Evolutionary conservation across 2,329 filamentous ascomycete species (phyloP).

Genomic region (Trichoderma simmonsii): DNA sequence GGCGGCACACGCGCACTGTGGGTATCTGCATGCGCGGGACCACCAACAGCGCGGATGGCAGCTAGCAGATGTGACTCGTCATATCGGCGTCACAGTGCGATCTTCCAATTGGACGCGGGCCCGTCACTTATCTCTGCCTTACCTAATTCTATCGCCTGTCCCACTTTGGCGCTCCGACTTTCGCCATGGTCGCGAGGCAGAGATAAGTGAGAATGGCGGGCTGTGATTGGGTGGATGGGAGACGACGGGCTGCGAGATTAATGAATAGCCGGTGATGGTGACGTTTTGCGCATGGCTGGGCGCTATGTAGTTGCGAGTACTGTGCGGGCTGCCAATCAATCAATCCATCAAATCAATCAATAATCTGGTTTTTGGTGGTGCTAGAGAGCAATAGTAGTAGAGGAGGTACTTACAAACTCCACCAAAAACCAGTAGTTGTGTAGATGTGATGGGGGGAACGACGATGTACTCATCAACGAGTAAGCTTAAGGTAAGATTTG

Average conservation of each 20-base stretch:
- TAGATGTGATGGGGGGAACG: no score
- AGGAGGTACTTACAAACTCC: not conserved
- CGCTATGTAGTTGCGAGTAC: not conserved
- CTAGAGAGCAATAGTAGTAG: no score
- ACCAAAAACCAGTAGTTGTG: not conserved
- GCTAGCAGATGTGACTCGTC: slow-evolving; percentile 15
- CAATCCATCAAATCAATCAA: no score
- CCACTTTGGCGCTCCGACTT: slow-evolving; percentile 8
- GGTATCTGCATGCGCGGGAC: slow-evolving; percentile 1
- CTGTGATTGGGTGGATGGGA: not conserved
- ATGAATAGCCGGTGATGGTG: slow-evolving; percentile 1
- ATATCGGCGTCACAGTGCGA: slow-evolving; percentile 9
- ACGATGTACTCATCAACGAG: no score
- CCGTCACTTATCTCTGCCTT: slow-evolving; percentile 15
- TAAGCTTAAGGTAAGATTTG: not conserved
- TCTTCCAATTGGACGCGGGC: slow-evolving; percentile 11
- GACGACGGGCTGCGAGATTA: slow-evolving; percentile 10
- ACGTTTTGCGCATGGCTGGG: not conserved
- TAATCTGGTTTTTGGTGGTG: no score
- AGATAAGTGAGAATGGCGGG: slow-evolving; percentile 5
- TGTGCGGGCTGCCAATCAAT: no score
- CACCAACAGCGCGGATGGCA: not conserved
- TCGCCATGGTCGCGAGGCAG: slow-evolving; percentile 6
- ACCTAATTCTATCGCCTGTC: slow-evolving; percentile 15
- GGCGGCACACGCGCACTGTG: not conserved